Base-by-base conservation (phyloP, 2,329 filamentous ascomycete genomes). In the Juglanconis juglandina region DNA sequence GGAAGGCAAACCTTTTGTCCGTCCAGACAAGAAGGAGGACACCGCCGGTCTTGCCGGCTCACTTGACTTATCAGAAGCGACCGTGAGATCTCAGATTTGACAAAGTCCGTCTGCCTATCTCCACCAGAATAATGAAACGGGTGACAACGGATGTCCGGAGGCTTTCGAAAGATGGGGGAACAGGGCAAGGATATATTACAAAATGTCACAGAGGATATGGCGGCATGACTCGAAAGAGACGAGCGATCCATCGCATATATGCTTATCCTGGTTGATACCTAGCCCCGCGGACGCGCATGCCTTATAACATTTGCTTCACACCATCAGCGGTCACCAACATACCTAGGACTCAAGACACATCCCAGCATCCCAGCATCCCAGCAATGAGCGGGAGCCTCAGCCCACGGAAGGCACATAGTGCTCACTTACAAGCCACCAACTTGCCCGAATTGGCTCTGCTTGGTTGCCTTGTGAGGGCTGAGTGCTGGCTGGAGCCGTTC, bases 41-140 rank as follows among this genome's bases (percentile, higher is more conserved):
- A 59, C 58, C 58, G 68, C 70, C 69, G 69, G 69, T 63, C 64
- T 66, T 42, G 69, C 70, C 70, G 70, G 69, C 69, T 69, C 69
- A 69, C 63, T 60, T 49, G 57, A 65, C 42, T 57, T 61, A 54
- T 62, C 59, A 62, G 52, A 55, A 62, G 56, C 48, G 59, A 55
- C 58, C 37, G 55, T 60, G 59, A 48, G 48, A 49, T 56, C 17
- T 60, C 57, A 60, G 62, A 58, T 56, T 53, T 64, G 60, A 63
- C 56, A 48, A 53, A 11, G 32, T 17, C 39, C 46, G 61, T 55
- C 54, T 61, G 50, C 47, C 42, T 53, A 57, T 52, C 60, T 57
- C 58, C 56, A 35, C 53, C 24, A 10, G n/a, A 35, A 56, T 30
- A 53, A 14, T 7, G 34, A n/a, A 55, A 37, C 17, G 24, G 35